phyloP scores from a whole-genome alignment of 306 rosid genomes.

The Canavalia gladiata region DNA sequence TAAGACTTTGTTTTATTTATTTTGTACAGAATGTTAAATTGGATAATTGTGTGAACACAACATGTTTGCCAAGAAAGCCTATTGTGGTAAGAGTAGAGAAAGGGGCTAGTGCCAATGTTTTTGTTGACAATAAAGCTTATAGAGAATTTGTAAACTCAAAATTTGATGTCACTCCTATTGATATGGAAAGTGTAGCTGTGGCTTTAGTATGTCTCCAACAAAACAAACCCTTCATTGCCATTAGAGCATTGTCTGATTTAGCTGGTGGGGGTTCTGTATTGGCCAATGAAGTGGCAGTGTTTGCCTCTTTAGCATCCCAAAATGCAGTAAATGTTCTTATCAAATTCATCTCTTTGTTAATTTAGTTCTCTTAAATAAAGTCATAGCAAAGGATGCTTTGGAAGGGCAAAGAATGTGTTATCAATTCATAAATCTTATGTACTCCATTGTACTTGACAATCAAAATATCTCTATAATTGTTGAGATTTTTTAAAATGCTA shows the following conservation, averaged over 20 bases:
- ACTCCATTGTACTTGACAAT: too few relatives aligned
- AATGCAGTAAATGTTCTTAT: conserved; percentile 62
- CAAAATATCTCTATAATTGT: too few relatives aligned
- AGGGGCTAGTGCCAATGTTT: conserved; percentile 69
- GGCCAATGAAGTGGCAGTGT: conserved; percentile 65
- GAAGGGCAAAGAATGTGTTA: too few relatives aligned
- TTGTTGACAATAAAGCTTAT: conserved; percentile 72
- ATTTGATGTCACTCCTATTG: conserved; percentile 65
- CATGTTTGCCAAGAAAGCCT: conserved; percentile 70
- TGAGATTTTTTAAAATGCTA: too few relatives aligned
- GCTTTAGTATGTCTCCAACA: conserved; percentile 69
- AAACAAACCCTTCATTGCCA: conserved; percentile 64
- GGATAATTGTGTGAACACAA: conserved; percentile 65
- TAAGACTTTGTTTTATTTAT: background rate
- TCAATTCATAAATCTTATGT: too few relatives aligned
- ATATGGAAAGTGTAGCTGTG: conserved; percentile 84
- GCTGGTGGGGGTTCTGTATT: conserved; percentile 80
- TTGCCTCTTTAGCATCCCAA: conserved; percentile 65
- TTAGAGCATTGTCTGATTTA: conserved; percentile 74
- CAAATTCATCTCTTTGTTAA: conserved; percentile 57
- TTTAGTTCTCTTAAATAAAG: background rate
- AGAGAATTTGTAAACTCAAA: conserved; percentile 65
- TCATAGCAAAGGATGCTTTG: too few relatives aligned
- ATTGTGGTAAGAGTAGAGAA: conserved; percentile 63
- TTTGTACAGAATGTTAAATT: conserved; percentile 54